These are phyloP conservation scores for Carex myosuroides DNA, from an alignment of 176 grass and related monocot genomes.

Conservation along the genomic window DNA sequence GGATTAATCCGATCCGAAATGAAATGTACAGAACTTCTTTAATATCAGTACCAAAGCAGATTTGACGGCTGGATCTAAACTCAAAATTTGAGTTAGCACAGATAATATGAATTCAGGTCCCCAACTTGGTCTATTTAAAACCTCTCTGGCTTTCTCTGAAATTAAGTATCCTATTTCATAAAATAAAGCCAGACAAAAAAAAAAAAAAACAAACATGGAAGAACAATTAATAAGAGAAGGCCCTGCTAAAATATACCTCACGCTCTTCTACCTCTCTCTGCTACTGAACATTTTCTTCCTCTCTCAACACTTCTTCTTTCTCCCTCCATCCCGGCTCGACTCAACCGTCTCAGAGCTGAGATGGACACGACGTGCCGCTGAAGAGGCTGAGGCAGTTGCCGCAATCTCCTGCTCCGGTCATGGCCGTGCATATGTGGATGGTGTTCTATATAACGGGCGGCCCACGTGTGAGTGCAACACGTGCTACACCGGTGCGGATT, in stretches of 20 bases:
- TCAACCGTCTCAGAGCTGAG: not conserved
- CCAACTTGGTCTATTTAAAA: not conserved
- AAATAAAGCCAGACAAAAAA: not conserved
- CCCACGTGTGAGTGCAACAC: conserved; percentile 70
- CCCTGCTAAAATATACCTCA: not conserved
- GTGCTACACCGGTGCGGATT: conserved; percentile 52
- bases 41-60: too few species aligned
- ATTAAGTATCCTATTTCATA: not conserved
- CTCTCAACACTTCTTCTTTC: conserved; percentile 30
- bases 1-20: too few species aligned
- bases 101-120: too few species aligned
- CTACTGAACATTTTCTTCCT: conserved; percentile 50
- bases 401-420: conserved; percentile 54
- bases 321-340: not conserved
- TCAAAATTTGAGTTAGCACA: not conserved
- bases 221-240: not conserved
- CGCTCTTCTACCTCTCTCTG: conserved; percentile 35
- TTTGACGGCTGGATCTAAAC: too few species aligned
- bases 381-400: conserved; percentile 55
- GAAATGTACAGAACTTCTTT: too few species aligned
- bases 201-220: not conserved
- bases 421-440: conserved; percentile 43
- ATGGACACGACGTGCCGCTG: conserved; percentile 52
- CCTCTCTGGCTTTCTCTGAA: not conserved
- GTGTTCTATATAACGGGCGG: conserved; percentile 26